Conservation (phyloP, 257 asterid species). For the Vinca minor region DNA sequence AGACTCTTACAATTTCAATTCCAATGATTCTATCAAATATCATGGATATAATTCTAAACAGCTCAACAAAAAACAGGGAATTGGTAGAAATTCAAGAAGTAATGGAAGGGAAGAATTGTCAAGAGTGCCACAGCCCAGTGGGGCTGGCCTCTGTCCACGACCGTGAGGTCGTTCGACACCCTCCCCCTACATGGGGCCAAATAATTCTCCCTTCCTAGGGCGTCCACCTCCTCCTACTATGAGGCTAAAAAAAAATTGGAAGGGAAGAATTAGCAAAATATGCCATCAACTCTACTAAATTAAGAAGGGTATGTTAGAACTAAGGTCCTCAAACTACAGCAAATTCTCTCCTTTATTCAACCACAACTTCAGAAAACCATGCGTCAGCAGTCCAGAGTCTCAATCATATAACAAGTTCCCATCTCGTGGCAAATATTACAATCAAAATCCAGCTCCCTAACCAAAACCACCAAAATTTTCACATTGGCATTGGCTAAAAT, state of each 20-base stretch:
- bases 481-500: background rate
- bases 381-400: background rate
- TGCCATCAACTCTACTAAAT: background rate
- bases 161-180: no score
- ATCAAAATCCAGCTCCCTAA: background rate
- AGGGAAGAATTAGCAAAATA: background rate
- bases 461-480: conserved; percentile 1
- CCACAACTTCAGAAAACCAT: background rate
- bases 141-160: no score
- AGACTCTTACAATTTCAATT: background rate
- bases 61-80: background rate
- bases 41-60: background rate
- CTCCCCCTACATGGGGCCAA: no score
- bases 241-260: no score
- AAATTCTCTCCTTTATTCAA: background rate
- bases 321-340: background rate
- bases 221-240: no score
- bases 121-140: no score
- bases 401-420: background rate
- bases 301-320: background rate
- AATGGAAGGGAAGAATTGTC: background rate
- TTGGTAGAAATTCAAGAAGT: background rate
- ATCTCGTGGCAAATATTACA: background rate
- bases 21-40: background rate
- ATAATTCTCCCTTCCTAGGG: no score